Conservation (phyloP, 345 rosid genomes). For the Linum tenue region DNA sequence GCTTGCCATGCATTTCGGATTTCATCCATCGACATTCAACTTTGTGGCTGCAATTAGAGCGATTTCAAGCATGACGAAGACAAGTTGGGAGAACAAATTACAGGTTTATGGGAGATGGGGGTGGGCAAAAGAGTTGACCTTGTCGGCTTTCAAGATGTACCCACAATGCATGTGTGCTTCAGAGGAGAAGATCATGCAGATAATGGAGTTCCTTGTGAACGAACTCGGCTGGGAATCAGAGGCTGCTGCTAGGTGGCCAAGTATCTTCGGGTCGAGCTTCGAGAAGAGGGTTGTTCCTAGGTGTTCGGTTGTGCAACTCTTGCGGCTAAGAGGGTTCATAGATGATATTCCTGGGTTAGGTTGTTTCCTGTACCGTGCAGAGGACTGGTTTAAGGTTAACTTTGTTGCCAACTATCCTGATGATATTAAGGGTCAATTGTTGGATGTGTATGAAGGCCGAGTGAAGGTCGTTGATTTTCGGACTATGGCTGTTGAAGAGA, state of each 20-base stretch:
- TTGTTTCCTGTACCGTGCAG: too few species aligned
- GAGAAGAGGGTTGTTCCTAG: not conserved
- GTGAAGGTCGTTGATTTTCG: too few species aligned
- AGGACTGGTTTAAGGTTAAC: too few species aligned
- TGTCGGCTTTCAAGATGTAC: not conserved
- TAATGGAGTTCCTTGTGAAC: not conserved
- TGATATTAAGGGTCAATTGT: too few species aligned
- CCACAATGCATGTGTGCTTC: not conserved
- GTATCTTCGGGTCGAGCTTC: not conserved
- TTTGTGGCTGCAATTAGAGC: not conserved
- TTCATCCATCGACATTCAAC: not conserved
- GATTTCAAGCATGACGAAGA: not conserved
- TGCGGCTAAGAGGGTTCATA: not conserved
- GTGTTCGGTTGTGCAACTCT: not conserved
- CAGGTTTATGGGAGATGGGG: not conserved
- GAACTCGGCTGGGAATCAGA: not conserved
- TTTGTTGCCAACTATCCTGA: too few species aligned
- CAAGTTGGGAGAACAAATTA: not conserved
- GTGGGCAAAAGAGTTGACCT: not conserved
- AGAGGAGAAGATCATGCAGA: not conserved
- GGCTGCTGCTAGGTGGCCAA: not conserved
- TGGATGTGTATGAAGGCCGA: too few species aligned
- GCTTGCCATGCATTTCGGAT: not conserved
- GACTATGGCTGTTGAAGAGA: too few species aligned
- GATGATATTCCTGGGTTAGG: too few species aligned